Evolutionary conservation across 805 yeast species (phyloP).

Genomic region (Ogataea salicorniae): DNA sequence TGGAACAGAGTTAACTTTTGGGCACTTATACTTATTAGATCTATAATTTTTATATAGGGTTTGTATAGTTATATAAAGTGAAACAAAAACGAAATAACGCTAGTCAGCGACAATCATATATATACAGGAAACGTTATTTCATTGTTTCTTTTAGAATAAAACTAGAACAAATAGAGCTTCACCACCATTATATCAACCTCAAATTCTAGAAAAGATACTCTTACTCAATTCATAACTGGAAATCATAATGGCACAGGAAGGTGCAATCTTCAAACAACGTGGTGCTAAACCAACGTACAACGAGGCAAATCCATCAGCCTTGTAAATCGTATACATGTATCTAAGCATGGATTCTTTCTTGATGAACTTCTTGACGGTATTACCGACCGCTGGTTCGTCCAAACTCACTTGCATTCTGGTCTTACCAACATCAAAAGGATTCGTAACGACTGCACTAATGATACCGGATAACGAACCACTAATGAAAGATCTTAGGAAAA

Average conservation of each 20-base stretch:
- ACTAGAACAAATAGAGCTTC: background rate
- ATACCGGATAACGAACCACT: constrained; percentile 84
- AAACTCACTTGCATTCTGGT: constrained; percentile 77
- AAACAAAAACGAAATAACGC: background rate
- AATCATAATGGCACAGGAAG: constrained; percentile 98
- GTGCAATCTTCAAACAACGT: constrained; percentile 85
- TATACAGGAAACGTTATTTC: background rate
- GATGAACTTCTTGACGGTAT: constrained; percentile 9
- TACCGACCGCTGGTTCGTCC: constrained; percentile 22
- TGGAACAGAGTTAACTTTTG: no score
- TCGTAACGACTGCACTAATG: constrained; percentile 79
- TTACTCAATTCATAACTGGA: constrained; percentile 91
- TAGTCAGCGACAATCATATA: background rate
- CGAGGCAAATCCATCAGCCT: constrained; percentile 73
- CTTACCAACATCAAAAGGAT: constrained; percentile 97
- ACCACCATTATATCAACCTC: background rate
- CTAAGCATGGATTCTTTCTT: constrained; percentile 55
- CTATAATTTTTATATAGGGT: no score
- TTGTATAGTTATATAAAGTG: background rate
- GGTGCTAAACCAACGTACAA: constrained; percentile 86
- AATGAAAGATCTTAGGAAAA: constrained; percentile 61
- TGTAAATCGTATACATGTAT: constrained; percentile 57
- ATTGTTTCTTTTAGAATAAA: background rate
- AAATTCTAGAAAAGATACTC: constrained; percentile 37
- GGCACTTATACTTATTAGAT: no score